Conservation (phyloP, 257 asterid genomes). For the Marsdenia floribunda region DNA sequence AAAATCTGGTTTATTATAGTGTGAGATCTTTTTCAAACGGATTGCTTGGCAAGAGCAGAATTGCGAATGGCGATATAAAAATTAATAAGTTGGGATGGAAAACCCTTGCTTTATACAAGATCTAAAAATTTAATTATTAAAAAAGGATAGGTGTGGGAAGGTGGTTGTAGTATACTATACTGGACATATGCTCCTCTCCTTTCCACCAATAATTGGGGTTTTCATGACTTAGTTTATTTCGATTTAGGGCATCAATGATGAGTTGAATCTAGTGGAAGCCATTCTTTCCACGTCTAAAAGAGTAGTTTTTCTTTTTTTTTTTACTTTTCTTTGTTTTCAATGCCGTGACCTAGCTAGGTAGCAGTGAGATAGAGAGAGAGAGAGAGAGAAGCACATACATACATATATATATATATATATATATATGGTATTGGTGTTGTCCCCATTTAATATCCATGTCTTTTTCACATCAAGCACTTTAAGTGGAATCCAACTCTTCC, state of each 20-base stretch:
- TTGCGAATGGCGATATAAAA: constrained; percentile 4
- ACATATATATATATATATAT: no score
- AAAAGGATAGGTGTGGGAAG: constrained; percentile 14
- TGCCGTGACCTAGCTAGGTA: constrained; percentile 19
- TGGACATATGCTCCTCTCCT: constrained; percentile 27
- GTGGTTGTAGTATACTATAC: constrained; percentile 20
- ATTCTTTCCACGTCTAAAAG: constrained; percentile 59
- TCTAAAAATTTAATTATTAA: constrained; percentile 22
- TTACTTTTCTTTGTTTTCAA: background rate
- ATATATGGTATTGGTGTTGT: constrained; percentile 15
- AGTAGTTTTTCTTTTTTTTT: constrained; percentile 14
- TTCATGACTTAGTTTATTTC: constrained; percentile 33
- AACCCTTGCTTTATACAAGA: constrained; percentile 25
- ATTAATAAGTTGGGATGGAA: constrained; percentile 1
- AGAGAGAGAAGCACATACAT: constrained; percentile 18
- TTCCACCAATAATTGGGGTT: constrained; percentile 62
- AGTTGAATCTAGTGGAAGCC: constrained; percentile 54
- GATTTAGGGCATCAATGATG: constrained; percentile 42
- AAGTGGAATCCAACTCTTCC: constrained; percentile 74
- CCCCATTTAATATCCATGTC: constrained; percentile 41
- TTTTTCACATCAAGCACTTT: constrained; percentile 44
- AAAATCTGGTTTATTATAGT: constrained; percentile 1
- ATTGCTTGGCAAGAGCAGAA: constrained; percentile 13
- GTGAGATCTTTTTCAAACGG: constrained; percentile 17
- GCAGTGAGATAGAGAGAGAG: no score